A percentile compares a stretch with the other conserved stretches of the same genome.
phyloP scores from a whole-genome alignment of 768 basidiomycete species.

The Suillus variegatus region DNA sequence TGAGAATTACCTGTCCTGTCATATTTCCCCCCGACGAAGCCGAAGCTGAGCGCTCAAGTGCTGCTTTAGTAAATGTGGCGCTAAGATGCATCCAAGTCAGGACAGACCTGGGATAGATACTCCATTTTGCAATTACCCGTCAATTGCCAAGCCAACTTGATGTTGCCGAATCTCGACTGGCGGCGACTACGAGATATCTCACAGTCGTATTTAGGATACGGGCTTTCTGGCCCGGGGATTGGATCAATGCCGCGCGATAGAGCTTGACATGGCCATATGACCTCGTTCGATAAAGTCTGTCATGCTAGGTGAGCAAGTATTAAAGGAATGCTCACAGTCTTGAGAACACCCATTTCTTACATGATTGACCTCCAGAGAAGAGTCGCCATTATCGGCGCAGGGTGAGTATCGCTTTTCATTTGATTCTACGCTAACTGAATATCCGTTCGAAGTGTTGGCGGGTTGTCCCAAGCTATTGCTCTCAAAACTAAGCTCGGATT shows the following conservation, averaged over 20 bases:
- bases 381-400: conserved; percentile 24
- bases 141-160: neutral
- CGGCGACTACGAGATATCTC: neutral
- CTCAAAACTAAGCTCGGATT: conserved; percentile 39
- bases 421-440: neutral
- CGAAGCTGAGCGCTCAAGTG: too few species aligned
- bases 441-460: conserved; percentile 36
- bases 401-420: conserved; percentile 11
- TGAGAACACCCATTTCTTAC: neutral
- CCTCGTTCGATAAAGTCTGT: neutral
- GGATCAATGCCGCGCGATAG: neutral
- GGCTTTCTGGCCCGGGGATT: neutral
- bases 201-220: conserved; percentile 2
- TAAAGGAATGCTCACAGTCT: neutral
- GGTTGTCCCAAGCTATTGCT: conserved; percentile 43
- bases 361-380: conserved; percentile 10
- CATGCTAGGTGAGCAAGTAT: neutral
- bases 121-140: neutral
- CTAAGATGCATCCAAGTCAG: neutral
- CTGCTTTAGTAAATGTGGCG: neutral
- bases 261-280: neutral
- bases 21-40: too few species aligned
- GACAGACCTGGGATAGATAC: neutral
- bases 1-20: too few species aligned
- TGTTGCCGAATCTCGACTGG: too few species aligned